Evolutionary conservation across 257 asterid genomes (phyloP).

Genomic region (Salvia hispanica): DNA sequence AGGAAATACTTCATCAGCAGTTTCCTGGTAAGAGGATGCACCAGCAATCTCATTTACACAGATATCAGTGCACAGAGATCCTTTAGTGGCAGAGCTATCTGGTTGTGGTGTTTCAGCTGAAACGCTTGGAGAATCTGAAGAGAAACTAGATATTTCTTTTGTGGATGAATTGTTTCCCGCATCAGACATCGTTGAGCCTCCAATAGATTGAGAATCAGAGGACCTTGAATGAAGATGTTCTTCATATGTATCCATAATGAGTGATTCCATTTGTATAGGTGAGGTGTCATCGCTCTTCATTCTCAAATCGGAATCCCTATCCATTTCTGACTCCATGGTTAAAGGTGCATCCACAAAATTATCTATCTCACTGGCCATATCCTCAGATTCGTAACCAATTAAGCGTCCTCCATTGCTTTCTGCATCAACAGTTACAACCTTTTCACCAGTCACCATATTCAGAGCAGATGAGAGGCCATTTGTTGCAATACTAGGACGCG

Average conservation of each 20-base stretch:
- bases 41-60: constrained; percentile 33
- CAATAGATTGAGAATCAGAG: constrained; percentile 62
- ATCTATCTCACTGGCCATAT: constrained; percentile 70
- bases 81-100: constrained; percentile 32
- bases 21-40: constrained; percentile 36
- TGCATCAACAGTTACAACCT: constrained; percentile 50
- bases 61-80: constrained; percentile 33
- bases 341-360: constrained; percentile 79
- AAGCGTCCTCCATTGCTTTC: constrained; percentile 43
- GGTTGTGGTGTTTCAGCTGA: constrained; percentile 39
- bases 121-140: constrained; percentile 40
- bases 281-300: constrained; percentile 46
- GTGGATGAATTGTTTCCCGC: constrained; percentile 41
- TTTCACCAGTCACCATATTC: constrained; percentile 43
- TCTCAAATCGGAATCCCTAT: constrained; percentile 65
- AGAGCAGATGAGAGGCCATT: constrained; percentile 42
- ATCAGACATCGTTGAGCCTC: constrained; percentile 54
- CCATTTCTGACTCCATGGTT: constrained; percentile 73
- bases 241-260: constrained; percentile 41
- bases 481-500: constrained; percentile 37
- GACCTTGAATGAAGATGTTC: constrained; percentile 48
- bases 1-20: constrained; percentile 31
- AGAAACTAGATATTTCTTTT: constrained; percentile 44
- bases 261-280: constrained; percentile 35
- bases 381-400: constrained; percentile 63